Base-by-base conservation (phyloP, 2,329 filamentous ascomycete genomes). In the Claviceps digitariae region DNA sequence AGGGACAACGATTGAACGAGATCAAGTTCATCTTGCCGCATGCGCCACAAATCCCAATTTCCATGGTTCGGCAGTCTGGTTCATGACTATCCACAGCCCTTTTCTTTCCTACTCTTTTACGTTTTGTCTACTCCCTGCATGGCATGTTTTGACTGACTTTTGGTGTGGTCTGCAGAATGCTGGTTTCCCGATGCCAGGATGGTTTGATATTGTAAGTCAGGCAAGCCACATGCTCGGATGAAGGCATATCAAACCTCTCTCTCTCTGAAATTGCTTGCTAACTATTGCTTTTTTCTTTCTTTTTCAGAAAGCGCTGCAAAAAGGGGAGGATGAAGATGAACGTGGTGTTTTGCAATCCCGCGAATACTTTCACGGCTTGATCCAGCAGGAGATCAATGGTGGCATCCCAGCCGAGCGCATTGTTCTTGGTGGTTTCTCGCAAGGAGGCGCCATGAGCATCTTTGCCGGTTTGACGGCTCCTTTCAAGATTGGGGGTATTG, bases 21-120 rank as follows among this genome's bases (percentile, higher is more conserved):
- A 87, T 95, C 66, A 86, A 91, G 65, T 97, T 97, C 69, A 81
- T 98, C 64, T 84, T 98, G 68, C 93, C 93, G 17, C 87, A 95
- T 72, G 93, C 93, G 29, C 90, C 91, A 5, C 72, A 70, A 40
- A 93, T 95, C 52, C 89, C 90, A 34, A 88, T 96, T 65, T 90
- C 89, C n/a, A 74, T 69, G 56, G 68, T 71, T 52, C 56, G 67
- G 62, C 50, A 3, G n/a, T n/a, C 9, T 38, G 13, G n/a, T 27
- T 5, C n/a, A 29, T 31, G 21, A 34, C 43, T 31, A 3, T n/a
- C 36, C n/a, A 21, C 4, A 9, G 27, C 23, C 38, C 40, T 17
- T 13, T 13, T 34, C 40, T 17, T 3, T 8, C 29, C 4, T 29
- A 4, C 25, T 12, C 0, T 6, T 21, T n/a, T 44, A 3, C 31